phyloP scores from a whole-genome alignment of 164 flowering plant genomes.

The Magnolia kwangsiensis region DNA sequence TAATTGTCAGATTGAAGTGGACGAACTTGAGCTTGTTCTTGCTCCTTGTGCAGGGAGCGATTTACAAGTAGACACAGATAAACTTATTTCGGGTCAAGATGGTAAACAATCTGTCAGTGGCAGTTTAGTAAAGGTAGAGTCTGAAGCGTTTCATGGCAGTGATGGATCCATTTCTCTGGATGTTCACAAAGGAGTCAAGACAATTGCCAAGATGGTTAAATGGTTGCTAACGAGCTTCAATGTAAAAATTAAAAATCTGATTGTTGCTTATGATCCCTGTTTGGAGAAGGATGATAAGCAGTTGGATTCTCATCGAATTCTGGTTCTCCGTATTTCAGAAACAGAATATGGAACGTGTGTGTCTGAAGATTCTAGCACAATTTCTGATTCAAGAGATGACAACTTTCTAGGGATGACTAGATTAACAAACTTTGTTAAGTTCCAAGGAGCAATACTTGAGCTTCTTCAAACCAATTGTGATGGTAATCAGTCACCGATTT shows the following conservation, averaged over 20 bases:
- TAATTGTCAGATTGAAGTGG: conserved; percentile 73
- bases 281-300: conserved; percentile 29
- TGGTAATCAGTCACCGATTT: conserved; percentile 21
- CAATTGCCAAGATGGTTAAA: conserved; percentile 84
- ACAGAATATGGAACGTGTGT: conserved; percentile 71
- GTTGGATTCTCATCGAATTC: conserved; percentile 23
- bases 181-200: conserved; percentile 92
- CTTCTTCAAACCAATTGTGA: conserved; percentile 60
- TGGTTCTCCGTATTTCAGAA: conserved; percentile 71
- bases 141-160: conserved; percentile 28
- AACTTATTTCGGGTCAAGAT: conserved; percentile 22
- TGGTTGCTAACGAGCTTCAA: conserved; percentile 84
- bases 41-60: conserved; percentile 29
- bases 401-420: conserved; percentile 60
- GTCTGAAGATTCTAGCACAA: conserved; percentile 45
- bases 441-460: conserved; percentile 74
- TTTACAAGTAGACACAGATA: conserved; percentile 21
- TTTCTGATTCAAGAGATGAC: conserved; percentile 27
- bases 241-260: conserved; percentile 59
- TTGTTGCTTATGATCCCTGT: conserved; percentile 80
- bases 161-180: conserved; percentile 32
- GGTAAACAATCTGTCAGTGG: conserved; percentile 10
- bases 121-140: conserved; percentile 27
- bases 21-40: conserved; percentile 84
- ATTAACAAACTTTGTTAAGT: conserved; percentile 64